Percentiles rank a stretch among this genome's conserved stretches.
These are phyloP conservation scores for Hypoxylon sp. DNA, from an alignment of 2,329 filamentous ascomycete species.

Conservation along the genomic window DNA sequence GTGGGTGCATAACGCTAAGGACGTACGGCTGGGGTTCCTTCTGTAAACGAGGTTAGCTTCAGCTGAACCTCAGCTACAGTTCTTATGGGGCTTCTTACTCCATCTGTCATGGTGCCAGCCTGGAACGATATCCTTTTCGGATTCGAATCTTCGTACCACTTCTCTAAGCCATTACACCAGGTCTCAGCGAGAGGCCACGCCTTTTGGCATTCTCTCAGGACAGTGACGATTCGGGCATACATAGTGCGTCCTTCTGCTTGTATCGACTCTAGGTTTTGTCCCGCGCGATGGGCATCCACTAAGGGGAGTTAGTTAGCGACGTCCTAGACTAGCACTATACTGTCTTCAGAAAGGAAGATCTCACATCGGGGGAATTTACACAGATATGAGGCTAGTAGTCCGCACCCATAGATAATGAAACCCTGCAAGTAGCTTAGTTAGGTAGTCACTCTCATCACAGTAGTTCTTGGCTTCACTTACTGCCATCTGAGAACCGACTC, in stretches of 20 bases:
- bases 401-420: slow-evolving; percentile 70
- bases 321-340: neutral
- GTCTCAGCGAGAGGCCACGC: slow-evolving; percentile 68
- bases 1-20: slow-evolving; percentile 48
- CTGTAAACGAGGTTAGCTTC: slow-evolving; percentile 36
- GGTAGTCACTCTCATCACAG: neutral
- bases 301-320: slow-evolving; percentile 28
- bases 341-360: slow-evolving; percentile 40
- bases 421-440: slow-evolving; percentile 53
- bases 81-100: slow-evolving; percentile 53
- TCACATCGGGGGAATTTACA: slow-evolving; percentile 66
- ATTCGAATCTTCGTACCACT: slow-evolving; percentile 62
- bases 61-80: neutral
- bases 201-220: slow-evolving; percentile 64
- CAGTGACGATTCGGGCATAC: slow-evolving; percentile 61
- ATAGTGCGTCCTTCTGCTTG: slow-evolving; percentile 61
- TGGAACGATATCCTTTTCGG: slow-evolving; percentile 59
- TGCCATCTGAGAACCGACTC: slow-evolving; percentile 68
- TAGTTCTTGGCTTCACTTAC: slow-evolving; percentile 51
- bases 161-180: slow-evolving; percentile 66
- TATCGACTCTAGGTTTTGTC: slow-evolving; percentile 58
- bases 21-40: slow-evolving; percentile 50
- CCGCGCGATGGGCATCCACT: slow-evolving; percentile 51
- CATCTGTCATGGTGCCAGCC: slow-evolving; percentile 65
- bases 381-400: slow-evolving; percentile 66